phyloP scores from a whole-genome alignment of 2,329 filamentous ascomycete genomes.

The Aspergillus sp. region DNA sequence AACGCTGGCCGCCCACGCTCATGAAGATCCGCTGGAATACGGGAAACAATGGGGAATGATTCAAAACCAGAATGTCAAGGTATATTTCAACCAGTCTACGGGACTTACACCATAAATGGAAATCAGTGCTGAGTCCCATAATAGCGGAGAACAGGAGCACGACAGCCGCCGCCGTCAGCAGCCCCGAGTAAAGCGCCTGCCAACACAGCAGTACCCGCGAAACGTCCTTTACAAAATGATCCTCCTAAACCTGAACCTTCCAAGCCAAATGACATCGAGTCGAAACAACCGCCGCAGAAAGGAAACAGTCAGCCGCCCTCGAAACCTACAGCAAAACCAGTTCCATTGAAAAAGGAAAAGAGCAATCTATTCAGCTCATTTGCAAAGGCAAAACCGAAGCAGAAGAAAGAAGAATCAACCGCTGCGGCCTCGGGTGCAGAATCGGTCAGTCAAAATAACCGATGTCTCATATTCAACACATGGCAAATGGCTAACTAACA shows the following conservation, averaged over 20 bases:
- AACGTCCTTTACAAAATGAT: conserved; percentile 31
- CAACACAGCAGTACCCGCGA: conserved; percentile 32
- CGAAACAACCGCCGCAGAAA: conserved; percentile 12
- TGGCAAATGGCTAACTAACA: neutral
- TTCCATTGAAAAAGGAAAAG: conserved; percentile 51
- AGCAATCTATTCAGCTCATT: conserved; percentile 73
- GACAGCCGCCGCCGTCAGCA: conserved; percentile 20
- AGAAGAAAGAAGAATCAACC: conserved; percentile 37
- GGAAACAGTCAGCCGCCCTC: conserved; percentile 25
- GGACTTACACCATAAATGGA: neutral
- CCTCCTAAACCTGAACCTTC: conserved; percentile 15
- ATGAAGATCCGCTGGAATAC: conserved; percentile 54
- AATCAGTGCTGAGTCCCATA: conserved; percentile 1
- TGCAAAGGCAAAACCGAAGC: conserved; percentile 61
- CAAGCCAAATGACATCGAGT: conserved; percentile 15
- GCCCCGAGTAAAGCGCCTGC: conserved; percentile 23
- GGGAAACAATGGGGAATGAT: conserved; percentile 66
- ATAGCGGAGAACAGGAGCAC: conserved; percentile 44
- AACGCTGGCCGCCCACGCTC: conserved; percentile 48
- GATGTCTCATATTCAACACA: neutral
- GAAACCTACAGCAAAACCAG: conserved; percentile 31
- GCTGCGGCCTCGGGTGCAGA: conserved; percentile 26
- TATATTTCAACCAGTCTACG: conserved; percentile 10
- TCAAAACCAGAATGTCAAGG: conserved; percentile 61
- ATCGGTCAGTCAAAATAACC: conserved; percentile 26